Base-by-base conservation (phyloP, 2,329 filamentous ascomycete genomes). In the Xylaria sp. region DNA sequence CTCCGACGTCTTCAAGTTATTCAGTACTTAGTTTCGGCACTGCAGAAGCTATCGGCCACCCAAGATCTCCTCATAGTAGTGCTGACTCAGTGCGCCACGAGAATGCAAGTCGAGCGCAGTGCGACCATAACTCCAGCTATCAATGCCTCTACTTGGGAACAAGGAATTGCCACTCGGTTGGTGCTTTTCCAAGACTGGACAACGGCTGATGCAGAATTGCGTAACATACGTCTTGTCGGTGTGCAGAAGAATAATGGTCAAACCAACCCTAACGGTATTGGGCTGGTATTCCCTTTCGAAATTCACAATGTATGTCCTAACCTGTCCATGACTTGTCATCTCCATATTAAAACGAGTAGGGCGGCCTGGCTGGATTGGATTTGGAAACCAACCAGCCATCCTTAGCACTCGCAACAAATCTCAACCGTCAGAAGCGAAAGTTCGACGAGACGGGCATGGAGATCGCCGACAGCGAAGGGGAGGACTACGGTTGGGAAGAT, bases 1-100 rank as follows among this genome's bases (percentile, higher is more conserved):
- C 75, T 80, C 10, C 84, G 83, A 71, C 80, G 86, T 43, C 76
- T 84, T 13, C 86, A 85, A 75, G 83, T 83, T 62, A 80, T 90
- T 7, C 87, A 90, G 73, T 84, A 83, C 65, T 84, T 97, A 32
- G 88, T 93, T 67, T 89, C 87, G 65, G 87, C 90, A 4, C 81
- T 97, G 12, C 87, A 91, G 68, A 94, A 91, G 74, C 85, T 97
- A 12, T 93, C 94, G 4, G 89, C 91, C 12, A 87, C 90, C 34
- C 87, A 88, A 70, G 87, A 92, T 74, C 84, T 94, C 60, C 91
- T 93, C 28, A 84, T 97, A 48, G 83, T 97, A 2, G 78, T 96
- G 23, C 85, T 94, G 57, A 93, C 90, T 43, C 94, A 97, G 77
- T 93, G 91, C 67, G 91, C 90, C 48, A 97, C 93, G n/a, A 91